A percentile compares a stretch with the other conserved stretches of the same genome.
phyloP scores from a whole-genome alignment of 1,284 basidiomycete species.

The Exobasidium cylindrosporum region DNA sequence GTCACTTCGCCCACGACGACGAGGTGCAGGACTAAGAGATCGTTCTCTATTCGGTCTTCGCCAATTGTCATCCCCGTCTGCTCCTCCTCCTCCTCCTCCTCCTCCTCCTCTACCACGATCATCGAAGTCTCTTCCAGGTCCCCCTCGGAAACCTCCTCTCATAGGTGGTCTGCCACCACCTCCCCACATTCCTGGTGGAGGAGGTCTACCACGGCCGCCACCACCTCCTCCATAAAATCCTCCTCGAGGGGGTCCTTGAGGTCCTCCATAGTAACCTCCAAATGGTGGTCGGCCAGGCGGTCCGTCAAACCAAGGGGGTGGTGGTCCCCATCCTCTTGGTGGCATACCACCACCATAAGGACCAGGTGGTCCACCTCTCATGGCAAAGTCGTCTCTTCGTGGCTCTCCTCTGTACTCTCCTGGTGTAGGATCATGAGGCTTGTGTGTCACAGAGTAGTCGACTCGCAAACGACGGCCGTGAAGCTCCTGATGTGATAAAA shows the following conservation, averaged over 20 bases:
- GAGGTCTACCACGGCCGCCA: not conserved
- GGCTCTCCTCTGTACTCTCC: constrained; percentile 71
- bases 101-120: not conserved
- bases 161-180: constrained; percentile 9
- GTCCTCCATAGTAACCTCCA: constrained; percentile 10
- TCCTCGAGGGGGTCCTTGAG: constrained; percentile 1
- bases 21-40: constrained; percentile 1
- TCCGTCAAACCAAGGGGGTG: constrained; percentile 8
- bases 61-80: not conserved
- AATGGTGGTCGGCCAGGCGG: constrained; percentile 4
- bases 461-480: constrained; percentile 94
- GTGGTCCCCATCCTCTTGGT: constrained; percentile 15
- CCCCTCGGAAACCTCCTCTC: constrained; percentile 10
- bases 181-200: not conserved
- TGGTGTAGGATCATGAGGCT: constrained; percentile 90
- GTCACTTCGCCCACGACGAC: constrained; percentile 11
- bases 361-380: not conserved
- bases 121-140: not conserved
- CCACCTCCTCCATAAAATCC: not conserved
- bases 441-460: constrained; percentile 89
- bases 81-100: not conserved
- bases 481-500: constrained; percentile 81
- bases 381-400: constrained; percentile 33
- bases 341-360: constrained; percentile 7
- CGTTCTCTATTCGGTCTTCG: not conserved